Base-by-base conservation (phyloP, 139 green algal genomes). In the Deuterostichococcus epilithicus region DNA sequence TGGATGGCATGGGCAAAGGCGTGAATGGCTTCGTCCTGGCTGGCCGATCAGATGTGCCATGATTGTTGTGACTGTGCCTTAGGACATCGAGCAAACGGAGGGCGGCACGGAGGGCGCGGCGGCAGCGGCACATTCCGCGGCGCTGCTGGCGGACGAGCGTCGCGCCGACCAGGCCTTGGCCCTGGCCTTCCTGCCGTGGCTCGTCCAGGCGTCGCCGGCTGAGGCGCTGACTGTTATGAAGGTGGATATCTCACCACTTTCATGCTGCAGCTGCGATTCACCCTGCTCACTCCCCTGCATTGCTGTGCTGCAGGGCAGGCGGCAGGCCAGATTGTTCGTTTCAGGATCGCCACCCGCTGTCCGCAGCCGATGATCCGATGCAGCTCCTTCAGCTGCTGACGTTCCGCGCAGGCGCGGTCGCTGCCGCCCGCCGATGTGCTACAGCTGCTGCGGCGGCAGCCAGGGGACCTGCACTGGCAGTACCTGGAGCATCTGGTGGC, bases 401-500 rank as follows among this genome's bases (percentile, higher is more conserved):
- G n/a, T n/a, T n/a, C n/a, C n/a, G n/a, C n/a, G 35, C 68, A 59
- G 59, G 35, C 28, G 5, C 44, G 47, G 33, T 1, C 13, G 1
- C 68, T 80, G 67, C 34, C 33, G 23, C 33, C 28, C 18, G 65
- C 32, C 4, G n/a, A 44, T n/a, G 78, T 83, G 60, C 82, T 90
- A 45, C 76, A 78, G n/a, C 76, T 86, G 34, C 68, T 84, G 60
- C 59, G 67, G 52, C 73, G 70, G 42, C 74, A 59, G 22, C 45
- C 77, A 0, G 76, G 83, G 18, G 81, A 86, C 30, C 77, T 90
- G 47, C 81, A 80, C 23, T 91, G 85, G 83, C 83, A 82, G 23
- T 94, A 92, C 82, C 82, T 94, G 74, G 82, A 89, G 10, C 82
- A 91, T 44, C 76, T 91, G 30, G 87, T 93, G 71, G 74, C 81